Percentiles rank a stretch among this genome's conserved stretches.
phyloP scores from a whole-genome alignment of 2,329 filamentous ascomycete genomes.

The Dactylellina sp. region DNA sequence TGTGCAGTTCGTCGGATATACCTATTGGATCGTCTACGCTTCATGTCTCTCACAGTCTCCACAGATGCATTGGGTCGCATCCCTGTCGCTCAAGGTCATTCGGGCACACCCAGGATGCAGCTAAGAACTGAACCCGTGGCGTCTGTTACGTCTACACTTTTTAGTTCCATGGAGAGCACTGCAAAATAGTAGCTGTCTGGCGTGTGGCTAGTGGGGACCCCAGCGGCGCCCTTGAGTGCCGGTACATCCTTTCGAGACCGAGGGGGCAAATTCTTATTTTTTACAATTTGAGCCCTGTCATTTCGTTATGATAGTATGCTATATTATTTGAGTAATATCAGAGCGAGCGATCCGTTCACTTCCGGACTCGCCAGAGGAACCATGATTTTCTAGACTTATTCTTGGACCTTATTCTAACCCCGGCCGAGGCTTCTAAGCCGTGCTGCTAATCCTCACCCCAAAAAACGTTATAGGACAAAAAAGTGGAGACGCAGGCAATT shows the following conservation, averaged over 20 bases:
- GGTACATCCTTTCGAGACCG: slow-evolving; percentile 47
- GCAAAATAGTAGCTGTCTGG: slow-evolving; percentile 16
- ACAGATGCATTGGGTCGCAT: slow-evolving; percentile 45
- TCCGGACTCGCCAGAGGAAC: slow-evolving; percentile 26
- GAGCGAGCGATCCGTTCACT: slow-evolving; percentile 27
- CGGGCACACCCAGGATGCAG: slow-evolving; percentile 51
- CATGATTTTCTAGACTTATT: slow-evolving; percentile 41
- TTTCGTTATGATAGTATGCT: slow-evolving; percentile 28
- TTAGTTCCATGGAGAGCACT: slow-evolving; percentile 12
- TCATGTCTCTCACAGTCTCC: slow-evolving; percentile 21
- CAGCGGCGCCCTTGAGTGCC: slow-evolving; percentile 28
- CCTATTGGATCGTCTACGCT: slow-evolving; percentile 49
- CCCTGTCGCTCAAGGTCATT: slow-evolving; percentile 56
- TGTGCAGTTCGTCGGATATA: slow-evolving; percentile 56
- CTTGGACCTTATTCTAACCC: slow-evolving; percentile 3
- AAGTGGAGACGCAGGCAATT: slow-evolving; percentile 36
- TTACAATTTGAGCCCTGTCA: slow-evolving; percentile 16
- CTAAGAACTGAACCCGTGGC: slow-evolving; percentile 51
- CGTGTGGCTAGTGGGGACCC: slow-evolving; percentile 43
- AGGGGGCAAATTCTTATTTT: too few species aligned
- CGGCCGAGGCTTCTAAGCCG: slow-evolving; percentile 5
- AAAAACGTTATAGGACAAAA: slow-evolving; percentile 28
- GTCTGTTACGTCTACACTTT: slow-evolving; percentile 10
- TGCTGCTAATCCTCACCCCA: slow-evolving; percentile 18
- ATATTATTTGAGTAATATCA: slow-evolving; percentile 28